Base-by-base conservation (phyloP, 2,329 filamentous ascomycete genomes). In the Domatiomyces globalis region DNA sequence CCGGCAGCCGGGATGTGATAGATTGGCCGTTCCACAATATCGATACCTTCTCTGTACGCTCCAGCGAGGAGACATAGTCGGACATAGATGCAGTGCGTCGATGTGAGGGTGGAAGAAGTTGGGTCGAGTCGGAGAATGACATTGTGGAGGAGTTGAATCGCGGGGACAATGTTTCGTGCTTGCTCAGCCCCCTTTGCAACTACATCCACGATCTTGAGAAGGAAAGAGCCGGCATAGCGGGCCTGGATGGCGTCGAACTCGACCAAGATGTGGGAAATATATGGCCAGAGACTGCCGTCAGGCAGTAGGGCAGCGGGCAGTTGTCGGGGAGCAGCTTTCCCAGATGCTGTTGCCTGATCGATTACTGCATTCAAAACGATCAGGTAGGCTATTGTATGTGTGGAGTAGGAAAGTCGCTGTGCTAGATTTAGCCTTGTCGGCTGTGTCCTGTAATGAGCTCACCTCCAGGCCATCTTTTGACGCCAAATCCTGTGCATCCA, bases 341-440 rank as follows among this genome's bases (percentile, higher is more conserved):
- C 64, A 60, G 68, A 62, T 29, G 61, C 33, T 43, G 54, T 22
- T 54, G 56, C 50, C n/a, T 59, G 63, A 42, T 68, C 63, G 51
- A 79, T 69, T 54, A 74, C 71, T 29, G 71, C 68, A 46, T 71
- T 64, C 39, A 84, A 69, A 46, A 76, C 68, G 55, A 71, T 73
- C 48, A 80, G 66, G 64, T 81, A 84, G 7, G 77, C 69, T 55
- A 83, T 71, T 17, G 77, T 76, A 62, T 84, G 78, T 42, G 71
- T 49, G 18, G 12, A 52, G 39, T 2, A 39, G 17, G 36, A 39
- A 22, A 20, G 10, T 43, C 12, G 29, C 27, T 43, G 20, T 43
- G 8, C 43, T 6, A 39, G 43, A 22, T 46, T 15, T 25, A 20
- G 20, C 42, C 5, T 20, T 8, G 18, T 12, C 7, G 33, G 15